phyloP scores from a whole-genome alignment of 352 stramenopile genomes.

The Phytophthora citrophthora region DNA sequence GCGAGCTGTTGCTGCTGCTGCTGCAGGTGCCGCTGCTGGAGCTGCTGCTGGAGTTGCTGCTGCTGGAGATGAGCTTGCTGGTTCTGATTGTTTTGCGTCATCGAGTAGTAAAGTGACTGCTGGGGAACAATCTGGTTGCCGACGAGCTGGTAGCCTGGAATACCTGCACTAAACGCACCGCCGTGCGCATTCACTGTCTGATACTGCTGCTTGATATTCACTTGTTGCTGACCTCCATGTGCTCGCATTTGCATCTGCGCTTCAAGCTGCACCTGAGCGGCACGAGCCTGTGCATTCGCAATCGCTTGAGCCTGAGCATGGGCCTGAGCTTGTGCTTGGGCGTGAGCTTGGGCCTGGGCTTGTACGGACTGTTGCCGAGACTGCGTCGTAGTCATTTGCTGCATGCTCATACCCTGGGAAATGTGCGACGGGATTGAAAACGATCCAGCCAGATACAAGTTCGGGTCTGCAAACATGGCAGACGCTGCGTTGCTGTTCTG shows the following conservation, averaged over 20 bases:
- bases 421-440: conserved; percentile 61
- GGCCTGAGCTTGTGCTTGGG: conserved; percentile 38
- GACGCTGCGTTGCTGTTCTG: conserved; percentile 56
- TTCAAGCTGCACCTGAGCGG: conserved; percentile 54
- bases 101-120: conserved; percentile 66
- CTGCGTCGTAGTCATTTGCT: conserved; percentile 53
- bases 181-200: conserved; percentile 56
- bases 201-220: conserved; percentile 66
- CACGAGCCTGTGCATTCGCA: conserved; percentile 55
- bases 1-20: conserved; percentile 56
- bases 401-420: conserved; percentile 59
- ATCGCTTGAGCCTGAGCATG: conserved; percentile 62
- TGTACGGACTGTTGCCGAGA: conserved; percentile 53
- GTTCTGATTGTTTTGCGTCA: conserved; percentile 41
- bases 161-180: conserved; percentile 51
- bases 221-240: conserved; percentile 46
- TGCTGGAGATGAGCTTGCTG: conserved; percentile 56
- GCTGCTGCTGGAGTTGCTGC: conserved; percentile 40
- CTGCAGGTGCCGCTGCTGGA: conserved; percentile 39
- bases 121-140: conserved; percentile 67
- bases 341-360: conserved; percentile 40
- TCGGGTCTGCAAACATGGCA: conserved; percentile 69
- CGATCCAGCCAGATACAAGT: conserved; percentile 69
- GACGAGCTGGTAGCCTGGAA: conserved; percentile 70
- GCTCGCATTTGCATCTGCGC: conserved; percentile 47